Conservation (phyloP, 1,284 basidiomycete genomes). For the Ceratobasidium sp. region DNA sequence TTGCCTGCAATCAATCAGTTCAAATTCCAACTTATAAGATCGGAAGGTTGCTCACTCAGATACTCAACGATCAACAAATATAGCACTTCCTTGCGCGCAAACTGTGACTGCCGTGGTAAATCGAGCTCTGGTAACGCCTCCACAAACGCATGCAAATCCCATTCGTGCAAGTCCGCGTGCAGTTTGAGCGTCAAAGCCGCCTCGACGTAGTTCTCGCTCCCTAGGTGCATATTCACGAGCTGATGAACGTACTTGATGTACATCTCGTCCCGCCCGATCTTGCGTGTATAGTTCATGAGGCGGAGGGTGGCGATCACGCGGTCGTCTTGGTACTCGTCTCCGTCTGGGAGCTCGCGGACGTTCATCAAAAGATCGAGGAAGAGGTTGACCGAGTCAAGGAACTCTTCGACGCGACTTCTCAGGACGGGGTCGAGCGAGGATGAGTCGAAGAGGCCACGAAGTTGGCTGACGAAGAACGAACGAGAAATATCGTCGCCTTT, state of each 20-base stretch:
- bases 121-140: conserved; percentile 87
- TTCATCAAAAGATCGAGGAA: conserved; percentile 95
- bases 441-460: conserved; percentile 87
- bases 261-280: conserved; percentile 87
- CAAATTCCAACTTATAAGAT: background rate
- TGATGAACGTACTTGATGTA: conserved; percentile 96
- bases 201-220: conserved; percentile 90
- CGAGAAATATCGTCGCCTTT: conserved; percentile 91
- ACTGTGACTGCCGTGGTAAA: conserved; percentile 91
- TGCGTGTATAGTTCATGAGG: conserved; percentile 90
- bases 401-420: conserved; percentile 78
- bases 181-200: conserved; percentile 92
- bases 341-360: conserved; percentile 91
- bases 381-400: conserved; percentile 89
- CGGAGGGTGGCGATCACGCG: conserved; percentile 91
- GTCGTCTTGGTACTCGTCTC: conserved; percentile 94
- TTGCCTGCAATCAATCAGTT: conserved; percentile 66
- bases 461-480: conserved; percentile 93
- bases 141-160: conserved; percentile 83
- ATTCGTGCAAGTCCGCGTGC: conserved; percentile 93
- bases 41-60: conserved; percentile 65
- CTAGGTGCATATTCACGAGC: conserved; percentile 89
- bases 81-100: conserved; percentile 92
- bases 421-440: conserved; percentile 83
- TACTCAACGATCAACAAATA: conserved; percentile 88